A percentile compares a stretch with the other conserved stretches of the same genome.
Conservation (phyloP, 2,329 filamentous ascomycete genomes). For the Helminthosporium solani region DNA sequence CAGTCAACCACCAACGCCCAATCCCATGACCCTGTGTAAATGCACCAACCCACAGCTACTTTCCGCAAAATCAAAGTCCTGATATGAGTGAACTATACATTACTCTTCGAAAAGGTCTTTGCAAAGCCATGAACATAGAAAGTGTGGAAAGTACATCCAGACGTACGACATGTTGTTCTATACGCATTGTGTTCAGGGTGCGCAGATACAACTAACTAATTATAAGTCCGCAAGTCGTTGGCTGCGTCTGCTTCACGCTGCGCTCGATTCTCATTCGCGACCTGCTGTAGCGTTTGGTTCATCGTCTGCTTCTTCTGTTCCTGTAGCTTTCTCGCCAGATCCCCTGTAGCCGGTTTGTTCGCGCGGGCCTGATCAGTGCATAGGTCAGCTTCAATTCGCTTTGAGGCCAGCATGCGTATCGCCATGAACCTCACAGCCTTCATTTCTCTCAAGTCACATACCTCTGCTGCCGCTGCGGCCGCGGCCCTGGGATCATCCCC, state of each 20-base stretch:
- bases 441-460: constrained; percentile 46
- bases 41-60: too few species aligned
- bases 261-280: constrained; percentile 65
- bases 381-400: too few species aligned
- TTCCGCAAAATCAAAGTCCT: too few species aligned
- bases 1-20: too few species aligned
- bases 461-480: constrained; percentile 83
- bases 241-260: constrained; percentile 68
- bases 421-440: constrained; percentile 16
- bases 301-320: constrained; percentile 75
- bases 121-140: too few species aligned
- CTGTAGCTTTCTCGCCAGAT: constrained; percentile 63
- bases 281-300: constrained; percentile 65
- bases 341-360: constrained; percentile 56
- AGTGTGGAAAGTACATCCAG: too few species aligned
- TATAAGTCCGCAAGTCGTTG: constrained; percentile 58
- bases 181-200: too few species aligned
- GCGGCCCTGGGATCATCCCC: constrained; percentile 65
- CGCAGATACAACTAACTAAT: constrained; percentile 40
- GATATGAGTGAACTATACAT: too few species aligned
- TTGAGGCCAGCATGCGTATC: too few species aligned
- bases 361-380: constrained; percentile 69
- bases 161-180: too few species aligned
- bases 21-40: too few species aligned
- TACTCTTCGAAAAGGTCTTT: too few species aligned